Base-by-base conservation (phyloP, 2,329 filamentous ascomycete species). In the Colletotrichum noveboracense region DNA sequence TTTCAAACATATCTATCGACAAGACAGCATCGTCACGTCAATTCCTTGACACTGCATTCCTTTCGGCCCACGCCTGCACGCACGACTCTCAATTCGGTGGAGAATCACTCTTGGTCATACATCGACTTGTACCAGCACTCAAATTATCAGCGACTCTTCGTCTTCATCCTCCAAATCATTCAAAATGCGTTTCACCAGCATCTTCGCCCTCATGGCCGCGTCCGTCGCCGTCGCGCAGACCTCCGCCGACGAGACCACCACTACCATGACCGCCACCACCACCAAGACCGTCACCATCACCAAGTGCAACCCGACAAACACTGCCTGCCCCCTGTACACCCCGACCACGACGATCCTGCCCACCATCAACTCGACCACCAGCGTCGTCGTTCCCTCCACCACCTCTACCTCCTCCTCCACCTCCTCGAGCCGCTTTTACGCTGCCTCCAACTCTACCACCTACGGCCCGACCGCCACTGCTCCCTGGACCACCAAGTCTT, bases 241-340 rank as follows among this genome's bases (percentile, higher is more conserved):
- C 62, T 75, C 77, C 55, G 76, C 80, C 26, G 77, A 82, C 55
- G 74, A 77, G 66, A 82, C 78, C 75, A 88, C 84, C 76, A 85
- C 84, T 72, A 85, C 84, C 13, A 68, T 84, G 74, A 89, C 88
- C 71, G 85, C 85, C 18, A 89, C 88, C 72, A 83, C 83, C 69
- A 87, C 86, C 70, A 82, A 80, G 78, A 86, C 85, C 66, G 74
- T 87, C 77, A 90, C 88, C 80, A 83, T 90, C 80, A 90, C 88
- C 73, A 79, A 83, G 79, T 89, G 88, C 85, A 84, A 86, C 80
- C 85, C 87, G 58, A 83, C 82, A 13, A 82, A 85, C 77, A 82
- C 84, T 77, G 83, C 87, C 81, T 89, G 88, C 85, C 86, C 87
- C 70, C 80, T 81, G 75, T 81, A 79, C 78, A 81, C 80, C 77